Percentiles rank a stretch among this genome's conserved stretches.
Conservation (phyloP, 306 rosid genomes). For the Pyrus betulifolia region DNA sequence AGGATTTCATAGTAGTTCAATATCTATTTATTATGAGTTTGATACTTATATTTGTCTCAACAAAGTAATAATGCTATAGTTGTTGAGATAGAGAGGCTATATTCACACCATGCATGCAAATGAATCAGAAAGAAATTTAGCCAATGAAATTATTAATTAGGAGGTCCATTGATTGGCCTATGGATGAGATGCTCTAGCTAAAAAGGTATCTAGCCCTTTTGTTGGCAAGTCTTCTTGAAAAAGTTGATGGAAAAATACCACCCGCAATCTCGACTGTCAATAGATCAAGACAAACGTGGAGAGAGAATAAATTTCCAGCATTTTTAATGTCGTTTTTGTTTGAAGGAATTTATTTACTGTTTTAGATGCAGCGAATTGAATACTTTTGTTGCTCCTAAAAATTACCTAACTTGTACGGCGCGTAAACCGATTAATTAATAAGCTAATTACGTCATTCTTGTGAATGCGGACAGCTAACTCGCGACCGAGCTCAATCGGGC, state of each 20-base stretch:
- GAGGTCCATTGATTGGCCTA: not conserved
- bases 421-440: too few relatives aligned
- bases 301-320: not conserved
- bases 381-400: too few relatives aligned
- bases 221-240: constrained; percentile 27
- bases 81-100: not conserved
- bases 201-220: constrained; percentile 25
- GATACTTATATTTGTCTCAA: too few relatives aligned
- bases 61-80: too few relatives aligned
- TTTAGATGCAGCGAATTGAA: not conserved
- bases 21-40: not conserved
- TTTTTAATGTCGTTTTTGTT: not conserved
- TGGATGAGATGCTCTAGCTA: constrained; percentile 7
- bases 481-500: too few relatives aligned
- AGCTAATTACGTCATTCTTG: too few relatives aligned
- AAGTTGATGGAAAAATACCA: constrained; percentile 39
- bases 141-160: not conserved
- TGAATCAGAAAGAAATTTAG: not conserved
- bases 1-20: not conserved
- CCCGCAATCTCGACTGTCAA: constrained; percentile 8
- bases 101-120: not conserved
- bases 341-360: not conserved
- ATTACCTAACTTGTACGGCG: too few relatives aligned
- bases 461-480: too few relatives aligned
- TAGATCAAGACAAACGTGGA: not conserved